Percentiles rank a stretch among this genome's conserved stretches.
Evolutionary conservation across 768 basidiomycete species (phyloP).

Genomic region (Leucocoprinus leucothites): DNA sequence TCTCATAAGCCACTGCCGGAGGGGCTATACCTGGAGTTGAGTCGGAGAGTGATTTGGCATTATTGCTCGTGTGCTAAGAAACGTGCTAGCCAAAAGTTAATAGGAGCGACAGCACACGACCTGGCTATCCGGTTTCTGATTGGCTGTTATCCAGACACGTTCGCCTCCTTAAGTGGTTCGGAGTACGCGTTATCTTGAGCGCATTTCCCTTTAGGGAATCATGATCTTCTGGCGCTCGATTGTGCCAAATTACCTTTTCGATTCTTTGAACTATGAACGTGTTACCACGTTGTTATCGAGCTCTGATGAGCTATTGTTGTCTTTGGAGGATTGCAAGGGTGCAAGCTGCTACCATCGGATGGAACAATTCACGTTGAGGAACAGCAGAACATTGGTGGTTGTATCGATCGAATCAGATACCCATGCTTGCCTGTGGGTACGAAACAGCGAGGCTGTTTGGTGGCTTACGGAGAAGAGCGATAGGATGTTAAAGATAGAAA

Average conservation of each 20-base stretch:
- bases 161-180: conserved; percentile 3
- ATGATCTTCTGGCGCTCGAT: not conserved
- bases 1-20: not conserved
- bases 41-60: conserved; percentile 6
- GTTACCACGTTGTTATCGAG: conserved; percentile 2
- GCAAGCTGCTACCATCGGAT: too few relatives aligned
- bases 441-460: too few relatives aligned
- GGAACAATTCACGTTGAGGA: too few relatives aligned
- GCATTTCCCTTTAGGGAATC: not conserved
- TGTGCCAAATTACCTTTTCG: too few relatives aligned
- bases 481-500: too few relatives aligned
- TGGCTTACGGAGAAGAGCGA: too few relatives aligned
- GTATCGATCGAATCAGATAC: too few relatives aligned
- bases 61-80: conserved; percentile 23
- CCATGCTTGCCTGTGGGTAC: too few relatives aligned
- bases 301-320: not conserved
- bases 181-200: not conserved
- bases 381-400: too few relatives aligned
- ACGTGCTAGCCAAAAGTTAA: conserved; percentile 17
- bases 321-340: too few relatives aligned
- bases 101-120: conserved; percentile 17
- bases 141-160: conserved; percentile 20
- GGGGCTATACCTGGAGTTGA: not conserved
- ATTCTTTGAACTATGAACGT: conserved; percentile 2
- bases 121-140: conserved; percentile 13